A percentile compares a stretch with the other conserved stretches of the same genome.
These are phyloP conservation scores for Exobasidium rhododendri DNA, from an alignment of 1,284 basidiomycete genomes.

Conservation along the genomic window DNA sequence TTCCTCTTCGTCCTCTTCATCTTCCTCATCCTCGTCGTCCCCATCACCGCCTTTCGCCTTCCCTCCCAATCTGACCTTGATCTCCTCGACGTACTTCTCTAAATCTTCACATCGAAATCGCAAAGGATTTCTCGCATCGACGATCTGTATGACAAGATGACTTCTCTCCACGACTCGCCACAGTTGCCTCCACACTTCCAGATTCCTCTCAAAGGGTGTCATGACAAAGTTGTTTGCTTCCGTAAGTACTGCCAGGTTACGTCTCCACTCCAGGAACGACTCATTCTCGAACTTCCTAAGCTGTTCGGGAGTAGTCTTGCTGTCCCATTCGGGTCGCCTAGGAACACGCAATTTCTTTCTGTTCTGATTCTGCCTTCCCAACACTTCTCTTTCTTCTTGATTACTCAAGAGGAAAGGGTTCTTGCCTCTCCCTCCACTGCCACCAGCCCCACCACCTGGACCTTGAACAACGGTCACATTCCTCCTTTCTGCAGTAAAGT, in stretches of 20 bases:
- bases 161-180: slow-evolving; percentile 54
- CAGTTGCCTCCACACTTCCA: slow-evolving; percentile 55
- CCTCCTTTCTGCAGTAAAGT: slow-evolving; percentile 94
- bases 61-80: slow-evolving; percentile 59
- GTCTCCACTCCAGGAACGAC: slow-evolving; percentile 52
- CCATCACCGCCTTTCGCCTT: slow-evolving; percentile 59
- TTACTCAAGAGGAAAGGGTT: slow-evolving; percentile 86
- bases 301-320: slow-evolving; percentile 43
- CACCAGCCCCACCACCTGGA: slow-evolving; percentile 54
- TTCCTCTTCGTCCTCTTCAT: slow-evolving; percentile 18
- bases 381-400: slow-evolving; percentile 70
- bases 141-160: slow-evolving; percentile 53
- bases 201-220: slow-evolving; percentile 54
- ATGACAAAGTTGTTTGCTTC: slow-evolving; percentile 51
- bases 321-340: slow-evolving; percentile 46
- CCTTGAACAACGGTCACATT: slow-evolving; percentile 84
- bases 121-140: slow-evolving; percentile 53
- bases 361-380: slow-evolving; percentile 46
- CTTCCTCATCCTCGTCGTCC: slow-evolving; percentile 62
- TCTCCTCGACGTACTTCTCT: slow-evolving; percentile 47
- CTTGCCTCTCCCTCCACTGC: slow-evolving; percentile 26
- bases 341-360: slow-evolving; percentile 48
- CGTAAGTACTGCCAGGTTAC: slow-evolving; percentile 50
- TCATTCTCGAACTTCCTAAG: slow-evolving; percentile 52
- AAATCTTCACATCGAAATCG: slow-evolving; percentile 54